Evolutionary conservation across 2,329 filamentous ascomycete genomes (phyloP).

Genomic region (Parastagonospora nodorum): DNA sequence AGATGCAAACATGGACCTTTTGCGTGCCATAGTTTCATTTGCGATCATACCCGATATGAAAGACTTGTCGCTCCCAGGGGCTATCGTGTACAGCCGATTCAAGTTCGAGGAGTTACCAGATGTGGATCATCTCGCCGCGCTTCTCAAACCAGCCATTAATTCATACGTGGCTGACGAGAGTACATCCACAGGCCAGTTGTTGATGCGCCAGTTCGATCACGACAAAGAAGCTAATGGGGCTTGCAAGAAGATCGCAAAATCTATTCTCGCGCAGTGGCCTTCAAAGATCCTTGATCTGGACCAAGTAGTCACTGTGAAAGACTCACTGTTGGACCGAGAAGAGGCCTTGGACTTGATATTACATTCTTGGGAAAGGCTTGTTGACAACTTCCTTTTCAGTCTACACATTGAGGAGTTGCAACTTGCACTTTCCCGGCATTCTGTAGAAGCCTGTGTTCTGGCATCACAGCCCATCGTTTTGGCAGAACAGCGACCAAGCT

Average conservation of each 20-base stretch:
- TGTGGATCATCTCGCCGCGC: conserved; percentile 34
- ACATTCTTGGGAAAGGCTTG: conserved; percentile 56
- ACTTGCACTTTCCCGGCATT: conserved; percentile 23
- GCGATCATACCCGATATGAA: conserved; percentile 49
- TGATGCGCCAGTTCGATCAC: conserved; percentile 30
- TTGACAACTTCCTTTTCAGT: conserved; percentile 55
- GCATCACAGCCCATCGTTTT: background rate
- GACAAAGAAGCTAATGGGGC: conserved; percentile 29
- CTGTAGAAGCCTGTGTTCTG: background rate
- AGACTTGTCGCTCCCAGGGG: conserved; percentile 42
- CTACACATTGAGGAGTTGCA: conserved; percentile 54
- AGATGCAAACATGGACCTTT: conserved; percentile 45
- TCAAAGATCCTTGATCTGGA: conserved; percentile 40
- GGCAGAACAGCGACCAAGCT: no score
- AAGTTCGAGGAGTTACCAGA: conserved; percentile 40
- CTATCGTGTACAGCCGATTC: conserved; percentile 42
- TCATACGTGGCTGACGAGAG: conserved; percentile 1
- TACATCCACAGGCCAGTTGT: conserved; percentile 32
- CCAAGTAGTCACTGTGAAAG: conserved; percentile 30
- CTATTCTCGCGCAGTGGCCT: conserved; percentile 48
- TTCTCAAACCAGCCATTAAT: conserved; percentile 32
- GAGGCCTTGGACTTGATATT: conserved; percentile 49
- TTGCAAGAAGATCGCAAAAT: conserved; percentile 47
- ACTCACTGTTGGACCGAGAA: conserved; percentile 39
- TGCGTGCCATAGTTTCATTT: conserved; percentile 55